phyloP scores from a whole-genome alignment of 176 grass and related monocot species.

The Zoysia japonica region DNA sequence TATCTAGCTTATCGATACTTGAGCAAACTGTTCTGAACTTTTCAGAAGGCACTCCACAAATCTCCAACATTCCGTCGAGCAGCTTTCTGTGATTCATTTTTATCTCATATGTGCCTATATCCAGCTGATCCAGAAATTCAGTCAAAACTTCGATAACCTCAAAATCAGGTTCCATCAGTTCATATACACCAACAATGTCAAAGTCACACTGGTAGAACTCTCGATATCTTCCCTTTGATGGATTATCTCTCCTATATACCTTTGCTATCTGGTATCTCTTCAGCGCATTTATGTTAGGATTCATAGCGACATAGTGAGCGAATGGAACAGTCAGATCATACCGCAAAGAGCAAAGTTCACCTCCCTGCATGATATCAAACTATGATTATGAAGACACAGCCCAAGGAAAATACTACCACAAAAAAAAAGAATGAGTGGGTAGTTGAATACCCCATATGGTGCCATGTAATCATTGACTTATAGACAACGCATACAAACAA shows the following conservation, averaged over 20 bases:
- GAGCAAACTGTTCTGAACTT: constrained; percentile 99
- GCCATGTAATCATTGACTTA: no score
- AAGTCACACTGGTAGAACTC: constrained; percentile 99
- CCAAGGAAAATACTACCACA: no score
- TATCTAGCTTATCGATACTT: constrained; percentile 96
- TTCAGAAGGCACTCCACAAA: constrained; percentile 87
- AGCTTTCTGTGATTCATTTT: constrained; percentile 93
- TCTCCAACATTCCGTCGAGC: constrained; percentile 94
- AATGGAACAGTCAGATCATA: constrained; percentile 98
- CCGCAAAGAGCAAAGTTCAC: constrained; percentile 92
- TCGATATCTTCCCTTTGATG: constrained; percentile 84
- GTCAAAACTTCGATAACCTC: constrained; percentile 89
- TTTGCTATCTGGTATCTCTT: constrained; percentile 97
- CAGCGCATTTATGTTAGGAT: constrained; percentile 61
- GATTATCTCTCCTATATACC: constrained; percentile 97
- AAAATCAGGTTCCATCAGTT: constrained; percentile 86
- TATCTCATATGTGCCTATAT: constrained; percentile 89
- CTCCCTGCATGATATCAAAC: constrained; percentile 57
- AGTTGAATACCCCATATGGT: no score
- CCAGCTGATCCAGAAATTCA: constrained; percentile 79
- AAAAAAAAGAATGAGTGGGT: no score
- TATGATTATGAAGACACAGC: background rate
- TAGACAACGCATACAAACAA: no score
- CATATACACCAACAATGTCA: constrained; percentile 82
- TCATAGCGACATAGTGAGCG: constrained; percentile 87